These are phyloP conservation scores for Cladosporium cucumerinum DNA, from an alignment of 2,329 filamentous ascomycete genomes.

Conservation along the genomic window DNA sequence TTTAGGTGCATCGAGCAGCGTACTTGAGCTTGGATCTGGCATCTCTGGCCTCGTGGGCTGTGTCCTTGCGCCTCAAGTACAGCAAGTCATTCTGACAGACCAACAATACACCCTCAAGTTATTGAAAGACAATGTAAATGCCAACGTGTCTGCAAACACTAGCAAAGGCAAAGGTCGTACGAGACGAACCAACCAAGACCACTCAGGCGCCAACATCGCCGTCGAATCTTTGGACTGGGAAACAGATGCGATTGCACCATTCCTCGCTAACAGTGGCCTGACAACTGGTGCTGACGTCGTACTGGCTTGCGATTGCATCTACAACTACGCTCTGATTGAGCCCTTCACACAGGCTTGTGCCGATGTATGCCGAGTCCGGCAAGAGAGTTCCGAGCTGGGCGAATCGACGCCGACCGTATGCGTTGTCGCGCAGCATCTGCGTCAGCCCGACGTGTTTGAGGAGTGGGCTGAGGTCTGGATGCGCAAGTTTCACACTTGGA, in stretches of 20 bases:
- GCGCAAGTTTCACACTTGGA: slow-evolving; percentile 68
- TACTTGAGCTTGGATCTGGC: slow-evolving; percentile 85
- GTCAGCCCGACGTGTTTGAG: slow-evolving; percentile 81
- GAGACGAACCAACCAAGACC: background rate
- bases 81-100: slow-evolving; percentile 75
- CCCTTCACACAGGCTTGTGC: slow-evolving; percentile 74
- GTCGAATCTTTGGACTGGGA: slow-evolving; percentile 74
- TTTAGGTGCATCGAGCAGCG: slow-evolving; percentile 53
- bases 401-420: slow-evolving; percentile 60
- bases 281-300: slow-evolving; percentile 49
- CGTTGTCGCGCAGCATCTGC: slow-evolving; percentile 83
- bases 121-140: slow-evolving; percentile 70
- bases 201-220: slow-evolving; percentile 20
- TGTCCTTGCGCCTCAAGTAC: slow-evolving; percentile 60
- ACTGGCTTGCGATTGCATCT: slow-evolving; percentile 89
- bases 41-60: slow-evolving; percentile 77
- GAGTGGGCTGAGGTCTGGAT: slow-evolving; percentile 71
- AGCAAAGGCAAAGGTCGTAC: background rate
- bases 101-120: slow-evolving; percentile 79
- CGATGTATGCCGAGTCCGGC: slow-evolving; percentile 65
- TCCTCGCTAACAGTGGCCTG: slow-evolving; percentile 50
- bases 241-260: slow-evolving; percentile 43
- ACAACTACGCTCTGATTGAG: slow-evolving; percentile 80
- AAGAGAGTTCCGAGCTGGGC: background rate
- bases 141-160: slow-evolving; percentile 47